Evolutionary conservation across 2,329 filamentous ascomycete species (phyloP), one percentile per base, ranked within the genome.

Genomic region (Fusarium azukiicola): DNA sequence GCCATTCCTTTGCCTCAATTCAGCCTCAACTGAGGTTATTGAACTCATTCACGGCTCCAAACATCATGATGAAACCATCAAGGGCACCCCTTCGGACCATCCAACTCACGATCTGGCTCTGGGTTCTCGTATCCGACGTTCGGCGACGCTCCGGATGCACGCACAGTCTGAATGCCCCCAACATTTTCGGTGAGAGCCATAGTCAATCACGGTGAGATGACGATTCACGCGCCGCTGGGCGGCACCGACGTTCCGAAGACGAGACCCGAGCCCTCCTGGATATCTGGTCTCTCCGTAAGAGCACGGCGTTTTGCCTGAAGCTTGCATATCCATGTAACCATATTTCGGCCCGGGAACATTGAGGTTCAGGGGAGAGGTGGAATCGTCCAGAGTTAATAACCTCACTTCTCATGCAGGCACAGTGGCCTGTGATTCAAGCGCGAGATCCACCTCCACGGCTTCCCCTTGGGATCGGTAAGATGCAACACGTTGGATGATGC

Each of bases 21-120:
- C 58, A 64, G 58, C 58, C 58, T 64, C 58, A 46, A 64, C 58
- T 42, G 36, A 52, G 61, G n/a, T 74, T 77, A 79, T 77, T 61
- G 70, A 79, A 79, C 64, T 75, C 54, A 73, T 47, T 79, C 42
- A 2, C 17, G n/a, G 11, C 13, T 23, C 17, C 6, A 64, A 6
- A 49, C 47, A 36, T 47, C 42, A 72, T 49, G 23, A 19, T 67
- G 44, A 52, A 46, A 17, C 21, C 38, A 61, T 42, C 16, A 6
- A 42, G 11, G 27, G 32, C 50, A 71, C n/a, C 23, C n/a, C 27
- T 17, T 40, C 13, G 40, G 58, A 14, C 16, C 38, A 44, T 32
- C 42, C 40, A 27, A 23, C 58, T 64, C 58, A 13, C 23, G 14
- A 64, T 46, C 58, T 12, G 32, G 42, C 42, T 23, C n/a, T 27